Base-by-base conservation (phyloP, 2,329 filamentous ascomycete genomes). In the Dryadomyces sulphureus region DNA sequence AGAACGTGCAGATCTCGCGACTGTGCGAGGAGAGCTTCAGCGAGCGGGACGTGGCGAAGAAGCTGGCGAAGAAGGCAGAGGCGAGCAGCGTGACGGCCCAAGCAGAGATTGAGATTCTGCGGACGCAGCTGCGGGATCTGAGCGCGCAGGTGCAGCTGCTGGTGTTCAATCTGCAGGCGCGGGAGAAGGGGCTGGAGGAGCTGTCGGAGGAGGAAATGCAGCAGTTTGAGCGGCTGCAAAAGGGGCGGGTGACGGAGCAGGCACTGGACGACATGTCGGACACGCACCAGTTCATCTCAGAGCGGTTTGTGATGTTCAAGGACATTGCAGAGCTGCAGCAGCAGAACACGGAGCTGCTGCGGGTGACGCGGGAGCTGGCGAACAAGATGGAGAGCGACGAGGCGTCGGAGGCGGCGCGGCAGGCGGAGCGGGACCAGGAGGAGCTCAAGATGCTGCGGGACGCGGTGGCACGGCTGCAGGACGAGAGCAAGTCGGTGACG, bases 321-420 rank as follows among this genome's bases (percentile, higher is more conserved):
- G 81, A 88, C 53, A 77, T 95, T 35, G 71, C 77, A 48, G 84
- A 94, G 46, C 69, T 98, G 9, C 88, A 95, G 58, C 75, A 83
- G 49, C 88, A 94, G 68, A 96, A 98, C 53, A 72, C 83, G 50
- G 83, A 92, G 52, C 72, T 95, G 19, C 70, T 95, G 21, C 79
- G 81, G 43, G 79, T 94, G 54, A 84, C 88, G 5, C 79, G 90
- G 35, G 79, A 93, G 53, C 70, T 98, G 14, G 88, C 86, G 8
- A 84, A 90, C 50, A 79, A 85, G 60, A 86, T 95, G 72, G 92
- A 96, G 64, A 89, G 84, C 44, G 85, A 90, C 54, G 89, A 95
- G 59, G 87, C 88, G 1, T 69, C 83, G 39, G 73, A 75, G 7
- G 75, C 72, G 7, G 78, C 79, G 59, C 69, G 75, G 49, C 73